A percentile compares a stretch with the other conserved stretches of the same genome.
Conservation (phyloP, 345 rosid genomes). For the Citropsis articulata region DNA sequence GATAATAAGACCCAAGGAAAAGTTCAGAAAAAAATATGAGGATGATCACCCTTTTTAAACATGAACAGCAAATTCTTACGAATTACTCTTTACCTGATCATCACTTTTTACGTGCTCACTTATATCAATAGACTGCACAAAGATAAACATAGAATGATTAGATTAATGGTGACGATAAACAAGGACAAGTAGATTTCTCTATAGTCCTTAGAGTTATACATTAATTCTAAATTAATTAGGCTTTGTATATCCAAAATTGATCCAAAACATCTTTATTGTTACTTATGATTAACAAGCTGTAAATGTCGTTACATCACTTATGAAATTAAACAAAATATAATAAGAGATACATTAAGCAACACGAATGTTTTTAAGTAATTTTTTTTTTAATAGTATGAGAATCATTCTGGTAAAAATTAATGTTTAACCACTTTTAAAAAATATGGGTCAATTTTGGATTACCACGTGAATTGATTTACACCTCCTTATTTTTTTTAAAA, state of each 20-base stretch:
- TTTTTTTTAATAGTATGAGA: too few species aligned
- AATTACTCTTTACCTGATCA: constrained; percentile 54
- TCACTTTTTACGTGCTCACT: constrained; percentile 81
- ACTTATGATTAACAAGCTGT: too few species aligned
- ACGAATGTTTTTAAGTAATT: too few species aligned
- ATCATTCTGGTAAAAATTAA: too few species aligned
- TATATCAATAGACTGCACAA: constrained; percentile 63
- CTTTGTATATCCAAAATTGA: not conserved
- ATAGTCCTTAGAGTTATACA: not conserved
- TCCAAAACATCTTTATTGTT: too few species aligned
- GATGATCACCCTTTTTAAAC: not conserved
- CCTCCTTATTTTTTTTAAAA: too few species aligned
- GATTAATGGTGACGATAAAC: not conserved
- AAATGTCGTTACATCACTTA: too few species aligned
- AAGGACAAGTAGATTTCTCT: not conserved
- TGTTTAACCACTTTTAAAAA: too few species aligned
- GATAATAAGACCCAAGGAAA: not conserved
- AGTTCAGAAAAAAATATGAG: not conserved
- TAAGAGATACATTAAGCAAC: too few species aligned
- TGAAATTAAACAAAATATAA: too few species aligned
- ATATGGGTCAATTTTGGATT: too few species aligned
- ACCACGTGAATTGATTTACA: too few species aligned
- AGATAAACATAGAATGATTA: not conserved
- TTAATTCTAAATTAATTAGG: not conserved
- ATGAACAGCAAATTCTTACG: not conserved